A percentile compares a stretch with the other conserved stretches of the same genome.
phyloP scores from a whole-genome alignment of 2,329 filamentous ascomycete species.

The Lasiodiplodia sp. region DNA sequence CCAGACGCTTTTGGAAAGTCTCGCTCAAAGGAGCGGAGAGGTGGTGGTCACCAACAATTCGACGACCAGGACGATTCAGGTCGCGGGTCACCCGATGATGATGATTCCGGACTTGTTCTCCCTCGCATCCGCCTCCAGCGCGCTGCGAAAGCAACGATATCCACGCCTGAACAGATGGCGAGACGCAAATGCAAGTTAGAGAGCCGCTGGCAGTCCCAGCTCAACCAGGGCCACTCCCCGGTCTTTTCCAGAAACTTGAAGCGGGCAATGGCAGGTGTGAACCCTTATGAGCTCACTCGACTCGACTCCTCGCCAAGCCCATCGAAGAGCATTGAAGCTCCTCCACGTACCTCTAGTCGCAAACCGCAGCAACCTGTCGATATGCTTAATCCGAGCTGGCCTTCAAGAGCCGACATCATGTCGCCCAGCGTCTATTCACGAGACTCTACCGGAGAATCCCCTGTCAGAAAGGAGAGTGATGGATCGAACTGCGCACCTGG shows the following conservation, averaged over 20 bases:
- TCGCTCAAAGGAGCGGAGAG: not conserved
- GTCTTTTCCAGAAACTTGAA: constrained; percentile 34
- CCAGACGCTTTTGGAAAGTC: constrained; percentile 32
- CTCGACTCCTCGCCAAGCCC: constrained; percentile 32
- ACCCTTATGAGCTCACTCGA: constrained; percentile 42
- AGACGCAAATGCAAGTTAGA: constrained; percentile 47
- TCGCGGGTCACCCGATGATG: constrained; percentile 19
- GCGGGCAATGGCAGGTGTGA: constrained; percentile 35
- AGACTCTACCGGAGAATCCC: constrained; percentile 48
- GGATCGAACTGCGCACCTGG: constrained; percentile 36
- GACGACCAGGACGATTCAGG: not conserved
- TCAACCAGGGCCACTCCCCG: constrained; percentile 45
- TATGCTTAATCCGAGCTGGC: constrained; percentile 19
- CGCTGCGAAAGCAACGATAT: constrained; percentile 35
- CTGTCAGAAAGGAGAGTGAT: constrained; percentile 45
- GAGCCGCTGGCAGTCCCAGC: constrained; percentile 51
- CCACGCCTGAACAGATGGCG: constrained; percentile 50
- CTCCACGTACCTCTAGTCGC: constrained; percentile 22
- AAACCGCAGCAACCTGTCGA: constrained; percentile 7
- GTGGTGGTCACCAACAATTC: not conserved
- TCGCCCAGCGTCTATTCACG: constrained; percentile 59
- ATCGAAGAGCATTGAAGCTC: constrained; percentile 21
- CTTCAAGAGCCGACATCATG: constrained; percentile 33
- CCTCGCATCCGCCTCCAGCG: constrained; percentile 28
- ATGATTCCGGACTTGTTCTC: constrained; percentile 22